These are phyloP conservation scores for Xylaria castorea DNA, from an alignment of 495 filamentous ascomycete species.

Conservation along the genomic window DNA sequence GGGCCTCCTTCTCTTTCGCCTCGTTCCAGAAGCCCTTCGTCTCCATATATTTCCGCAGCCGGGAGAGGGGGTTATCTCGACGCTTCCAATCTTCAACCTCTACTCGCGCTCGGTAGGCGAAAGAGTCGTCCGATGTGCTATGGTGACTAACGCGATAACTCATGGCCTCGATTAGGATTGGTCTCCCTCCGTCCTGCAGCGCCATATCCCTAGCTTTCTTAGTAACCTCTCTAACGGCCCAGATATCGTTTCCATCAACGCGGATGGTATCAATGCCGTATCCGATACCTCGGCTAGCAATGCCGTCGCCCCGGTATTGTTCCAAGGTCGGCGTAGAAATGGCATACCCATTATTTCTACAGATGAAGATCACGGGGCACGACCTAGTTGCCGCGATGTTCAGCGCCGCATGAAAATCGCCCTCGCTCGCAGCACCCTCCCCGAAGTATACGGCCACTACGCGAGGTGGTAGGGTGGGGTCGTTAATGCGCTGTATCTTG, in stretches of 20 bases:
- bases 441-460: constrained; percentile 93
- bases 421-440: constrained; percentile 96
- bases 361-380: constrained; percentile 92
- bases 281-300: constrained; percentile 90
- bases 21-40: constrained; percentile 82
- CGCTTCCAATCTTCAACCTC: constrained; percentile 99
- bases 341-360: constrained; percentile 96
- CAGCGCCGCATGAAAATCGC: constrained; percentile 95
- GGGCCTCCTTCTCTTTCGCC: constrained; percentile 74
- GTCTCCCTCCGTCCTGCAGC: constrained; percentile 76
- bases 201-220: constrained; percentile 78
- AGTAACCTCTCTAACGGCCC: constrained; percentile 87
- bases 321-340: constrained; percentile 95
- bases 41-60: constrained; percentile 92
- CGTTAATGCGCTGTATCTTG: constrained; percentile 80
- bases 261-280: constrained; percentile 98
- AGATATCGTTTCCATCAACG: constrained; percentile 97
- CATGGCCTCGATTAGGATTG: constrained; percentile 94
- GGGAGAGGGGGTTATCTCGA: constrained; percentile 90
- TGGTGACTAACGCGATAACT: constrained; percentile 97
- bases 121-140: constrained; percentile 96
- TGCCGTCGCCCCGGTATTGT: constrained; percentile 96
- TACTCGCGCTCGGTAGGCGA: constrained; percentile 90
- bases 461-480: constrained; percentile 67
- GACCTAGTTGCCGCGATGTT: constrained; percentile 95